Evolutionary conservation across 192 early-diverging fungal species (phyloP).

Genomic region (Coemansia sp.): DNA sequence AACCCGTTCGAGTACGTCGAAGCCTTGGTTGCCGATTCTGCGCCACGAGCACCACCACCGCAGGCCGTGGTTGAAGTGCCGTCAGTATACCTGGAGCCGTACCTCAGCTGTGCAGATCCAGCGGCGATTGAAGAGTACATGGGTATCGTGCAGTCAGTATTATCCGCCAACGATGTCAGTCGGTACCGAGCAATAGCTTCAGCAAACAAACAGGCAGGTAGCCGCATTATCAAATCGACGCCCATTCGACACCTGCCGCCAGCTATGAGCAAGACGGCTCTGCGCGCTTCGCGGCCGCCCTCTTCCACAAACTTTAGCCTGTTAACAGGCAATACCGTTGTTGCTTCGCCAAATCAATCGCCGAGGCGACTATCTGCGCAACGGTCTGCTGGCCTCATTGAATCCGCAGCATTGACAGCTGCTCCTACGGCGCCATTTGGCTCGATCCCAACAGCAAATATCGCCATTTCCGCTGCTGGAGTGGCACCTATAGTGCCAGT

Average conservation of each 20-base stretch:
- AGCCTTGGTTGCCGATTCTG: constrained; percentile 19
- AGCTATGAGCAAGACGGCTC: constrained; percentile 2
- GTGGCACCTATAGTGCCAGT: neutral
- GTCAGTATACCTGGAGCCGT: constrained; percentile 26
- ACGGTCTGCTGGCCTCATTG: neutral
- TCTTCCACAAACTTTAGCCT: constrained; percentile 11
- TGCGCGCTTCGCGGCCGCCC: constrained; percentile 14
- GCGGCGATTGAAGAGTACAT: constrained; percentile 15
- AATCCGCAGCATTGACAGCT: neutral
- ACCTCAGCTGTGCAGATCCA: constrained; percentile 25
- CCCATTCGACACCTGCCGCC: constrained; percentile 6
- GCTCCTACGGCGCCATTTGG: neutral
- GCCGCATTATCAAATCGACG: neutral
- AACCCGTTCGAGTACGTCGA: constrained; percentile 38
- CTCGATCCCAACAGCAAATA: neutral
- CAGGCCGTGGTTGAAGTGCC: constrained; percentile 44
- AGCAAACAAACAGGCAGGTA: neutral
- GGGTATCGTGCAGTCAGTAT: neutral
- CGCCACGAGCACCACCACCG: constrained; percentile 21
- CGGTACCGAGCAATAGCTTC: neutral
- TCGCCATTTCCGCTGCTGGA: neutral
- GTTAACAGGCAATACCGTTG: constrained; percentile 38
- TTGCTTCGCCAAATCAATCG: constrained; percentile 42
- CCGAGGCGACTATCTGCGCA: constrained; percentile 2
- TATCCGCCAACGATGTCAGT: neutral